Evolutionary conservation across 2,329 filamentous ascomycete species (phyloP), one percentile per base, ranked within the genome.

Genomic region (Colletotrichum noveboracense): DNA sequence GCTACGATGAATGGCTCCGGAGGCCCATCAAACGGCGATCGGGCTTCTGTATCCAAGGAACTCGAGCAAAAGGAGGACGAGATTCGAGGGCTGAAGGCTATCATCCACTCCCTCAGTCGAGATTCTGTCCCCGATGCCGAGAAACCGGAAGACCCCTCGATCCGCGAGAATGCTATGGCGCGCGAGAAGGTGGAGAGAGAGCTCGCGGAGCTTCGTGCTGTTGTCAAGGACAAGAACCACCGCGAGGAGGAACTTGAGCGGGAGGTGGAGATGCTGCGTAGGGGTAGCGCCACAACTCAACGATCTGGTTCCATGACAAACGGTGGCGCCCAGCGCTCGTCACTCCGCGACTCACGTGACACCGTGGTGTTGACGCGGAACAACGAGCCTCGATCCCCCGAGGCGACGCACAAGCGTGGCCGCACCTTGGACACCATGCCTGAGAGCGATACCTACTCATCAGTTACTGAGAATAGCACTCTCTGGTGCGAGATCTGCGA

Each of bases 401-500:
- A 91, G 73, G 80, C 79, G 16, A 82, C 80, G 12, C 88, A 89
- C 80, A 88, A 89, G 79, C 89, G 91, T 75, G 86, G 84, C 73
- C 85, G 87, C 70, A 92, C 90, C 4, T 86, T 95, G 14, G 92
- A 93, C 75, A 91, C 92, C 7, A 94, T 94, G 92, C 89, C 89
- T 56, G 93, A 94, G 83, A 94, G 91, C 80, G 93, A 94, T 79
- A 88, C 89, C 16, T 90, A 93, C 83, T 94, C 94, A 48, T 92
- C 91, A 32, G 90, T 91, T 26, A 95, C 94, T 52, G 94, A 96
- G 82, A 93, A 89, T 80, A 94, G 92, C 82, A 91, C 89, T 18
- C 89, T 96, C 77, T 98, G 95, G 94, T 98, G 96, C 85, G 97
- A 98, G 86, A 97, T 98, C 77, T 98, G 96, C 86, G 96, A 98